Base-by-base conservation (phyloP, 140 eudicot genomes). In the Oenanthe javanica region DNA sequence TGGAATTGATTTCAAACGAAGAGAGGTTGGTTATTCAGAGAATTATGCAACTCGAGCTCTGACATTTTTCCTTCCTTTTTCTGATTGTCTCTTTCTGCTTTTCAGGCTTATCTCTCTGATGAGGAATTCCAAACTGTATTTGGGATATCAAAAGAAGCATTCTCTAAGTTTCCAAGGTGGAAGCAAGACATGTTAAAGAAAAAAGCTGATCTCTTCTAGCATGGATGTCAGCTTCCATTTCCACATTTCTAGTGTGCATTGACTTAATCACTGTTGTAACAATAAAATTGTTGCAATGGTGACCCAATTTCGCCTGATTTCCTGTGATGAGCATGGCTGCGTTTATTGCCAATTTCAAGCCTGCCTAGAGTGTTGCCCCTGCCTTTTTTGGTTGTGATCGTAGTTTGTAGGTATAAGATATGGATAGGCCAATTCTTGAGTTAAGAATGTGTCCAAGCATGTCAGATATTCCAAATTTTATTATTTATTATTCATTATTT, bases 131-230 rank as follows among this genome's bases (percentile, higher is more conserved):
- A 85, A 85, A 75, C 86, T 1, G 83, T 94, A 14, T 72, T 94
- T 25, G 94, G 93, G 76, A 81, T 92, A 92, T 38, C 88, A 21
- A 92, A 94, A 86, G 97, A 89, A 67, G 96, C 90, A 72, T 94
- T 94, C 82, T 87, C 88, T 67, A 94, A 94, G 79, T 70, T 92
- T 80, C 96, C 98, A 0, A 94, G 88, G 74, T 94, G 98, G 98
- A 94, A 94, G 92, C 98, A 94, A 83, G 98, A 94, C 88, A 87
- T 92, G 96, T 86, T 52, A 84, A 94, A 94, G 88, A 90, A 79
- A 96, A 94, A 94, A 83, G 87, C 81, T 40, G 98, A 94, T 86
- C 94, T 94, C 84, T 94, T 94, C 85, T 94, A 90, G 85, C 80
- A 82, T 54, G 78, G 82, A 76, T 75, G 6, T 31, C 38, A 75